phyloP scores from a whole-genome alignment of 192 early-diverging fungal species.

The Umbelopsis sp. region DNA sequence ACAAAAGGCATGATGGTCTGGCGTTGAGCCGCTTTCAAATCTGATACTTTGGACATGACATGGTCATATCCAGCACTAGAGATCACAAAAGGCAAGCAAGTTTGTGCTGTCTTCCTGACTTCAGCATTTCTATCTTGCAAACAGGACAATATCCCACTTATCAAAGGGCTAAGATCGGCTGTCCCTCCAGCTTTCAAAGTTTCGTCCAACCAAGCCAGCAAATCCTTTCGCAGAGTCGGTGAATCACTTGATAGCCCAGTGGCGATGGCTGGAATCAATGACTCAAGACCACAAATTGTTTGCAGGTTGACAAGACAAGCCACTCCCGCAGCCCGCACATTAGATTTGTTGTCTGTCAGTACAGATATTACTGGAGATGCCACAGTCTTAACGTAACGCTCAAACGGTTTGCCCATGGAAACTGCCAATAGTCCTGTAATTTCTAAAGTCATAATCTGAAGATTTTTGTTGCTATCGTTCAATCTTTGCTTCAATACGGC shows the following conservation, averaged over 20 bases:
- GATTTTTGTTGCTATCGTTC: slow-evolving; percentile 89
- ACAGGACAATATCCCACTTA: slow-evolving; percentile 76
- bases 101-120: slow-evolving; percentile 85
- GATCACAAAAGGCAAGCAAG: slow-evolving; percentile 69
- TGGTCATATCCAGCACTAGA: slow-evolving; percentile 70
- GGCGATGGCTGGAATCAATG: slow-evolving; percentile 64
- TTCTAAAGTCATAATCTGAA: slow-evolving; percentile 81
- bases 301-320: slow-evolving; percentile 73
- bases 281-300: slow-evolving; percentile 71
- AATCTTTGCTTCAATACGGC: slow-evolving; percentile 83
- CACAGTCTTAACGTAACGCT: slow-evolving; percentile 71
- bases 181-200: slow-evolving; percentile 53
- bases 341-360: slow-evolving; percentile 89
- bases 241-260: slow-evolving; percentile 76
- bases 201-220: slow-evolving; percentile 80
- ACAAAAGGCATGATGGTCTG: slow-evolving; percentile 76
- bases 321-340: slow-evolving; percentile 78
- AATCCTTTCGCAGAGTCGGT: slow-evolving; percentile 85
- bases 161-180: slow-evolving; percentile 65
- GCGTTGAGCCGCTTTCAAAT: slow-evolving; percentile 76
- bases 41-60: slow-evolving; percentile 70
- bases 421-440: slow-evolving; percentile 74
- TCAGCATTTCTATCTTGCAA: slow-evolving; percentile 89
- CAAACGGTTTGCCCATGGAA: slow-evolving; percentile 88
- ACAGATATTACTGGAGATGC: slow-evolving; percentile 71